Base-by-base conservation (phyloP, 306 rosid genomes). In the Pachyrhizus erosus region DNA sequence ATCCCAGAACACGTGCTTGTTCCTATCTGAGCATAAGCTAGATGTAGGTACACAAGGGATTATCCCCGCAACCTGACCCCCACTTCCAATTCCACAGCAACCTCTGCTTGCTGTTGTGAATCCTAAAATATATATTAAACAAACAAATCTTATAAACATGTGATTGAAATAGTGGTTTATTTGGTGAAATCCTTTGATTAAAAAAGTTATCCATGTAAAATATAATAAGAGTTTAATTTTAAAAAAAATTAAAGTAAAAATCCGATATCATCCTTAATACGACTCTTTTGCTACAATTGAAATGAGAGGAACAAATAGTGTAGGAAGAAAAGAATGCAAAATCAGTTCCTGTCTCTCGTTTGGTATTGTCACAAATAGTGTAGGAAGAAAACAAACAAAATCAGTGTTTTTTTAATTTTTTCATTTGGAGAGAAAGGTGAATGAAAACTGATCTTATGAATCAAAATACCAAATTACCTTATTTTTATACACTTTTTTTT, bases 21-120 rank as follows among this genome's bases (percentile, higher is more conserved):
- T 8, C 55, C 94, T 80, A 39, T 93, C 97, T 0, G 88, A 24
- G 24, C 98, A 93, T 84, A 91, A 12, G 18, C 88, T 90, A 1
- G 98, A 94, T 5, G 91, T 82, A 13, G 94, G 93, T 15, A 94
- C 97, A 66, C 98, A 94, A 45, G 98, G 98, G 34, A 94, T 65
- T 85, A 94, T 86, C 55, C 98, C 98, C 12, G 93, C 94, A 48
- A 76, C 83, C 21, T 90, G 94, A 34, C 98, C 94, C 5, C 94
- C 97, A 54, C 81, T 89, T 75, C 97, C 97, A 60, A 84, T 89
- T 73, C 94, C 93, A 75, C 98, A 90, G 51, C 97, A 91, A 12
- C 92, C 97, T 74, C 14, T 83, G 17, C 90, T 93, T 2, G 94
- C 83, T 13, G 97, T 89, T 43, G 57, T 65, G 62, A 94, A 89